Percentiles rank a stretch among this genome's conserved stretches.
These are phyloP conservation scores for Candida xyloterini DNA, from an alignment of 805 yeast species.

Conservation along the genomic window DNA sequence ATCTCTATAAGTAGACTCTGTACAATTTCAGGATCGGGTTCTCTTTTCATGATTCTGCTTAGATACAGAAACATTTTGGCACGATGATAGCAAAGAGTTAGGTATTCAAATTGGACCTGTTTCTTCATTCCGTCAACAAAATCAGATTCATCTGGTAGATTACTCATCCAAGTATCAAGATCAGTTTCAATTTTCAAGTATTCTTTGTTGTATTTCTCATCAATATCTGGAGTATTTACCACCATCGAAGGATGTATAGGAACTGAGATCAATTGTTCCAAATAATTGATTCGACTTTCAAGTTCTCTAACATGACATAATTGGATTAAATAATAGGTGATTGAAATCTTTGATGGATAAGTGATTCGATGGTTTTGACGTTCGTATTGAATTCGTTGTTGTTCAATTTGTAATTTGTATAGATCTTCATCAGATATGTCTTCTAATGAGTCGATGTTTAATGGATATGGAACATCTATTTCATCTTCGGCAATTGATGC, in stretches of 20 bases:
- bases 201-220: neutral
- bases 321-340: conserved; percentile 15
- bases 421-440: conserved; percentile 6
- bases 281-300: conserved; percentile 10
- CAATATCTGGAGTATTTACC: conserved; percentile 1
- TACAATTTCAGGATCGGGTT: neutral
- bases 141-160: conserved; percentile 11
- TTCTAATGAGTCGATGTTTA: conserved; percentile 11
- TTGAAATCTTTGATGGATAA: conserved; percentile 11
- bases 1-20: conserved; percentile 6
- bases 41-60: conserved; percentile 11
- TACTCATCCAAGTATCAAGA: conserved; percentile 12
- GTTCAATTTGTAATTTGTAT: conserved; percentile 12
- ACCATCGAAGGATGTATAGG: conserved; percentile 7
- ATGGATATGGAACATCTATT: conserved; percentile 20
- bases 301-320: conserved; percentile 15
- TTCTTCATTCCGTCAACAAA: conserved; percentile 13
- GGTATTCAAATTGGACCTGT: conserved; percentile 16
- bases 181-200: conserved; percentile 7
- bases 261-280: conserved; percentile 10
- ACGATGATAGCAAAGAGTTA: conserved; percentile 16
- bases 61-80: conserved; percentile 15
- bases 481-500: conserved; percentile 17
- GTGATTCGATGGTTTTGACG: conserved; percentile 10
- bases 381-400: conserved; percentile 14